phyloP scores from a whole-genome alignment of 139 green algal species.

The Micractinium conductrix region DNA sequence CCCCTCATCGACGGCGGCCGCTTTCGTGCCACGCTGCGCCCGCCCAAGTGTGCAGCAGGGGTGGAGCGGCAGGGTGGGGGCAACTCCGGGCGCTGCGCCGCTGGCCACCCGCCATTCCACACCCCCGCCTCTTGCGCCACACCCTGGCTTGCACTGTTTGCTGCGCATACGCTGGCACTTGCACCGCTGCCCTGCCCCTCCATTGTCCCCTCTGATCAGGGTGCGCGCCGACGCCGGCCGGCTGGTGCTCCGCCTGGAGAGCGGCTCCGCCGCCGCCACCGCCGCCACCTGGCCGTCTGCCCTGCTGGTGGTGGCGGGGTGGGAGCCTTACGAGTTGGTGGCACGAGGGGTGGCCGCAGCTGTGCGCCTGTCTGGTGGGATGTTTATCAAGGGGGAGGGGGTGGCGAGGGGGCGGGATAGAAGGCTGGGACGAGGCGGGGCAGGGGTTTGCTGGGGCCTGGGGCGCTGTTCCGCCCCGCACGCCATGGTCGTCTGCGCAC shows the following conservation, averaged over 20 bases:
- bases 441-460: no score
- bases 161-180: background rate
- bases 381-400: no score
- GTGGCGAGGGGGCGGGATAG: no score
- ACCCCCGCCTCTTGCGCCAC: no score
- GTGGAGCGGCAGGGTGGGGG: no score
- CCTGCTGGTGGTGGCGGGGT: slow-evolving; percentile 48
- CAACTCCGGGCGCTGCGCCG: no score
- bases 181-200: background rate
- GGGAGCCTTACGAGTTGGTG: slow-evolving; percentile 64
- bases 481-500: no score
- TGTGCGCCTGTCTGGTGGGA: slow-evolving; percentile 73
- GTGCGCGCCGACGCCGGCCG: slow-evolving; percentile 4
- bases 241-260: slow-evolving; percentile 77
- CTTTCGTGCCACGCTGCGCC: slow-evolving; percentile 77
- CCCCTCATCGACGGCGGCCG: slow-evolving; percentile 76
- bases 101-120: no score
- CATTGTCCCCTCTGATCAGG: background rate
- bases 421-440: no score
- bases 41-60: slow-evolving; percentile 17
- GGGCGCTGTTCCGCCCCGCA: no score
- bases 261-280: slow-evolving; percentile 54
- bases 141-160: background rate
- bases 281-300: slow-evolving; percentile 33
- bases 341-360: slow-evolving; percentile 68